A percentile compares a stretch with the other conserved stretches of the same genome.
Evolutionary conservation across 306 rosid species (phyloP).

Genomic region (Glycine tomentella): DNA sequence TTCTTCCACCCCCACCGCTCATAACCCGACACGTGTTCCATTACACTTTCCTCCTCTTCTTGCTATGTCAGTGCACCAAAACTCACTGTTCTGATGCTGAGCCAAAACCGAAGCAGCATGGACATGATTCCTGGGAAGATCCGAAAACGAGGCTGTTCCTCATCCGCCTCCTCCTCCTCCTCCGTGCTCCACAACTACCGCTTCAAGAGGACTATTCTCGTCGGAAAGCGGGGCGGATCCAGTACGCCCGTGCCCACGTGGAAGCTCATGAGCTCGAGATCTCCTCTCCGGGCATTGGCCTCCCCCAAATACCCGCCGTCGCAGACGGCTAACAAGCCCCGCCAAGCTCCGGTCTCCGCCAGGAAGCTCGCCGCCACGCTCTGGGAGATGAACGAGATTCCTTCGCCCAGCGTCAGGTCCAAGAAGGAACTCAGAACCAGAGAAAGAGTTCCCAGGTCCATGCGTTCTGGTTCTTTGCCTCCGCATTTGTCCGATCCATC

Average conservation of each 20-base stretch:
- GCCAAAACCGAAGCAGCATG: conserved; percentile 60
- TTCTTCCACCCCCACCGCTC: background rate
- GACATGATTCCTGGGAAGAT: conserved; percentile 86
- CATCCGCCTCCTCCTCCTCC: conserved; percentile 91
- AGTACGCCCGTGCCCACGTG: conserved; percentile 91
- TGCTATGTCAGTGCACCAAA: too few species aligned
- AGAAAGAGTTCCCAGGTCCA: conserved; percentile 73
- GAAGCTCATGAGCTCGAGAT: conserved; percentile 80
- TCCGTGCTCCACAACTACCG: conserved; percentile 85
- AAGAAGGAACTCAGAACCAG: conserved; percentile 72
- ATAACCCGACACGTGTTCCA: conserved; percentile 10
- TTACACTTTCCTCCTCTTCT: too few species aligned
- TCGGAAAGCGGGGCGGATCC: conserved; percentile 88
- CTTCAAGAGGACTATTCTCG: conserved; percentile 87
- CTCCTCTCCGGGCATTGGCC: conserved; percentile 69
- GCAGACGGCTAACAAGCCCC: conserved; percentile 53
- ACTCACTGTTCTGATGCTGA: conserved; percentile 56
- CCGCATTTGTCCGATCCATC: conserved; percentile 99
- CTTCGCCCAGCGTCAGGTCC: conserved; percentile 74
- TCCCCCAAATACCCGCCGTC: conserved; percentile 71
- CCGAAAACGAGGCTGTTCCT: conserved; percentile 94
- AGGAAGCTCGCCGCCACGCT: conserved; percentile 97
- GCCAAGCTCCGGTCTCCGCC: conserved; percentile 82
- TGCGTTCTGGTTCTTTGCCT: conserved; percentile 88
- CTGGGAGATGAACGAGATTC: conserved; percentile 99